Base-by-base conservation (phyloP, 1,139 yeast genomes). In the Yamadazyma jaroonii region DNA sequence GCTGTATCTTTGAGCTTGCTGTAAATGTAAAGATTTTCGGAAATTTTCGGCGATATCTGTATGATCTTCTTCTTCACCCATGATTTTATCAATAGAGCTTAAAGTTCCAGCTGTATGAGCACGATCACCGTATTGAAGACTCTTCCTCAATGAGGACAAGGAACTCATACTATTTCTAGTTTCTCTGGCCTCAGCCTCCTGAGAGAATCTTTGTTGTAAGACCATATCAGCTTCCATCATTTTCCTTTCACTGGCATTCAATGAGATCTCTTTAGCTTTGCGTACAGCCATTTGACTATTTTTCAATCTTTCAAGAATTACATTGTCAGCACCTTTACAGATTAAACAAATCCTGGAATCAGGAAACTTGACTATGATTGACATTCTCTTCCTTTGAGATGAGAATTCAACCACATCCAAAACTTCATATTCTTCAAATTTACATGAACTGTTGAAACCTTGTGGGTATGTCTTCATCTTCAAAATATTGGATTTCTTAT, bases 251-350 rank as follows among this genome's bases (percentile, higher is more conserved):
- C 74, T 64, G 0, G 92, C 69, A 35, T 71, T 74, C 20, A 68
- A 60, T n/a, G 81, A 62, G 9, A 89, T 73, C 41, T 87, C 90
- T 15, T 62, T 67, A 25, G 84, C 77, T 53, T 84, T 88, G 13
- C 62, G 57, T 29, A 64, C 59, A 0, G 95, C 96, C 40, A 84
- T 41, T 2, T 72, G 76, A 1, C 71, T 48, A 44, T 84, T 72
- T 38, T 71, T 72, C 43, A 90, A 64, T 41, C 85, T 74, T 41
- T 90, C 96, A 44, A 90, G 59, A 37, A 94, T 86, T n/a, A 92
- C 74, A 53, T 88, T 88, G 58, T 94, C 98, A 0, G 99, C 98
- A 38, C 97, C 98, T 62, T 94, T 94, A 62, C 96, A 87, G 34
- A 94, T 67, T 40, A 92, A 56, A 37, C 92, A 79, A 15, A 89